Percentiles rank a stretch among this genome's conserved stretches.
Conservation (phyloP, 2,329 filamentous ascomycete genomes). For the Camillea tinctor region DNA sequence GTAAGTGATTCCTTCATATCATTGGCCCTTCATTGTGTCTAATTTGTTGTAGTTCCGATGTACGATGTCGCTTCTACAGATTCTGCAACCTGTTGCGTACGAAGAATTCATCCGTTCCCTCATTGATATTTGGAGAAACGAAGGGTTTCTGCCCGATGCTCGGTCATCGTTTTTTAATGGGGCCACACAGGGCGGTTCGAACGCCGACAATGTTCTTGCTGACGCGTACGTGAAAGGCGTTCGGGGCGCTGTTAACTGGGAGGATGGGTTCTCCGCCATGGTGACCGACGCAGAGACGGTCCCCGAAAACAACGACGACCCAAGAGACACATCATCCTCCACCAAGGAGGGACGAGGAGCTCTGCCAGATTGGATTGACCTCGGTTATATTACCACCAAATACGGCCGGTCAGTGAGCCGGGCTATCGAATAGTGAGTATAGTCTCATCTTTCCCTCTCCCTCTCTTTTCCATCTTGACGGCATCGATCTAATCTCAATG, state of each 20-base stretch:
- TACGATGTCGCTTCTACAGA: conserved; percentile 62
- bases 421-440: conserved; percentile 60
- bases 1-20: conserved; percentile 27
- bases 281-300: conserved; percentile 64
- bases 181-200: conserved; percentile 66
- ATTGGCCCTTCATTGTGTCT: background rate
- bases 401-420: conserved; percentile 62
- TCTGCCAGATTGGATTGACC: conserved; percentile 64
- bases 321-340: conserved; percentile 56
- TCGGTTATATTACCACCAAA: conserved; percentile 63
- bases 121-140: conserved; percentile 66
- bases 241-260: conserved; percentile 62
- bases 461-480: background rate
- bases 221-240: conserved; percentile 72
- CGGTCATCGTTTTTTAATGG: conserved; percentile 70
- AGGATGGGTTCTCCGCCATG: conserved; percentile 61
- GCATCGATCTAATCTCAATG: background rate
- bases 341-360: conserved; percentile 69
- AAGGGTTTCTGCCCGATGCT: conserved; percentile 64
- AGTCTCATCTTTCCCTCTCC: background rate
- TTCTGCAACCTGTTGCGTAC: conserved; percentile 61
- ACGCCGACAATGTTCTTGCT: conserved; percentile 69
- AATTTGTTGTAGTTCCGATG: conserved; percentile 53
- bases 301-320: conserved; percentile 58
- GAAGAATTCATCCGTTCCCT: conserved; percentile 66